Percentiles rank a stretch among this genome's conserved stretches.
Evolutionary conservation across 257 asterid genomes (phyloP).

Genomic region (Fraxinus quadrangulata): DNA sequence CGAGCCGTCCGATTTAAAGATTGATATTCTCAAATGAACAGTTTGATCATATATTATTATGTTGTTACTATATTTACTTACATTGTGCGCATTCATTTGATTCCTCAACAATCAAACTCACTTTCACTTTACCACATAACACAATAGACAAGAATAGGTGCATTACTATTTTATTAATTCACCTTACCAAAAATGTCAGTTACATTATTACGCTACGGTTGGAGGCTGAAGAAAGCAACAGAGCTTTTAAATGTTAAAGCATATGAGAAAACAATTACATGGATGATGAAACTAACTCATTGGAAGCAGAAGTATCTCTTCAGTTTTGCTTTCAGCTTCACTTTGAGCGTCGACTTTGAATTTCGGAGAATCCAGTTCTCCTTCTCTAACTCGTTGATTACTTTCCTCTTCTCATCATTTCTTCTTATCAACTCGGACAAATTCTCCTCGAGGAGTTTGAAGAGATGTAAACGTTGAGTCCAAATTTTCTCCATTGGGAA

Average conservation of each 20-base stretch:
- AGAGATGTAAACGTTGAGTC: slow-evolving; percentile 10
- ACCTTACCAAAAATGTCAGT: too few species aligned
- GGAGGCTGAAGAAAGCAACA: too few species aligned
- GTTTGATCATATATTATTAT: too few species aligned
- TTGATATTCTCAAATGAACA: too few species aligned
- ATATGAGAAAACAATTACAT: not conserved
- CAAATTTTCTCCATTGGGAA: not conserved
- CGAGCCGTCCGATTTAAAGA: too few species aligned
- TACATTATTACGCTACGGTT: too few species aligned
- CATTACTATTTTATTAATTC: too few species aligned
- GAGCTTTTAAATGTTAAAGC: not conserved
- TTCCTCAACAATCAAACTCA: too few species aligned
- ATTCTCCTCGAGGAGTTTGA: slow-evolving; percentile 36
- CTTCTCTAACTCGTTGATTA: slow-evolving; percentile 15
- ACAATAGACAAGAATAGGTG: too few species aligned
- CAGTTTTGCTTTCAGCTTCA: slow-evolving; percentile 13
- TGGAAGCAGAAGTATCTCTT: slow-evolving; percentile 21
- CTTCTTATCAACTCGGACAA: slow-evolving; percentile 37
- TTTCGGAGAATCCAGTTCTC: slow-evolving; percentile 21
- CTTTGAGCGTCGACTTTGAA: not conserved
- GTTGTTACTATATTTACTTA: too few species aligned
- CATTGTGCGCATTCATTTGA: too few species aligned
- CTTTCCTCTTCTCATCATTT: slow-evolving; percentile 33
- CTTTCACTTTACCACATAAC: too few species aligned
- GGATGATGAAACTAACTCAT: not conserved